These are phyloP conservation scores for Cercospora brassicicola DNA, from an alignment of 2,329 filamentous ascomycete species.

Conservation along the genomic window DNA sequence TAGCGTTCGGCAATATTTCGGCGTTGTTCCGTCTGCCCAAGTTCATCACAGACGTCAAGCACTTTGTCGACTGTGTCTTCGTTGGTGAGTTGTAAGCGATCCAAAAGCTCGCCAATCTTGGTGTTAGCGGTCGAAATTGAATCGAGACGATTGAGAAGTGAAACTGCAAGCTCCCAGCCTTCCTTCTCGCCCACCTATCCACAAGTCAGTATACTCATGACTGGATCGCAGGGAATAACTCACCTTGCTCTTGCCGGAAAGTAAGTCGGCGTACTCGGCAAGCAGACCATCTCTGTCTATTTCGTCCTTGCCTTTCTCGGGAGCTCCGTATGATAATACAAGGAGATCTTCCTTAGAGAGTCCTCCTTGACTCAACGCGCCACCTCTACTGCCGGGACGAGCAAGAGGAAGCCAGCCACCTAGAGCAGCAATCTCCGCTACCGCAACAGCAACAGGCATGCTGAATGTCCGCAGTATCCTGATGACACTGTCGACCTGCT, in stretches of 20 bases:
- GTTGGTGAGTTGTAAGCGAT: conserved; percentile 70
- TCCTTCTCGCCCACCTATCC: conserved; percentile 44
- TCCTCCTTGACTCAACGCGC: conserved; percentile 56
- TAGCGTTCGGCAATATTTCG: conserved; percentile 83
- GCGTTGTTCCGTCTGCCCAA: conserved; percentile 77
- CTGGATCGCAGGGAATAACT: neutral
- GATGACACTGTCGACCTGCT: conserved; percentile 74
- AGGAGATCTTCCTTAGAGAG: conserved; percentile 83
- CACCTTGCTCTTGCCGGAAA: conserved; percentile 43
- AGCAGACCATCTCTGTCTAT: conserved; percentile 85
- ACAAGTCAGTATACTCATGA: conserved; percentile 36
- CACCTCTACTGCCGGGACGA: conserved; percentile 51
- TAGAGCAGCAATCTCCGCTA: conserved; percentile 80
- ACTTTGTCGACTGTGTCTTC: conserved; percentile 75
- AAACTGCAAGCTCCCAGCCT: conserved; percentile 87
- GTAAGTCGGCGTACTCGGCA: conserved; percentile 70
- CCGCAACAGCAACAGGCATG: conserved; percentile 71
- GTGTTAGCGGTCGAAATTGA: conserved; percentile 68
- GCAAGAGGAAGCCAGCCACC: conserved; percentile 74
- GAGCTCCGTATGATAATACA: conserved; percentile 68
- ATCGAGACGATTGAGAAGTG: conserved; percentile 78
- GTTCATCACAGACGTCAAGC: conserved; percentile 71
- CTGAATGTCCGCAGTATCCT: conserved; percentile 78
- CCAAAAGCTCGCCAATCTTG: conserved; percentile 71
- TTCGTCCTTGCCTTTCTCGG: conserved; percentile 58